Evolutionary conservation across 257 asterid genomes (phyloP).

Genomic region (Lantana camara): DNA sequence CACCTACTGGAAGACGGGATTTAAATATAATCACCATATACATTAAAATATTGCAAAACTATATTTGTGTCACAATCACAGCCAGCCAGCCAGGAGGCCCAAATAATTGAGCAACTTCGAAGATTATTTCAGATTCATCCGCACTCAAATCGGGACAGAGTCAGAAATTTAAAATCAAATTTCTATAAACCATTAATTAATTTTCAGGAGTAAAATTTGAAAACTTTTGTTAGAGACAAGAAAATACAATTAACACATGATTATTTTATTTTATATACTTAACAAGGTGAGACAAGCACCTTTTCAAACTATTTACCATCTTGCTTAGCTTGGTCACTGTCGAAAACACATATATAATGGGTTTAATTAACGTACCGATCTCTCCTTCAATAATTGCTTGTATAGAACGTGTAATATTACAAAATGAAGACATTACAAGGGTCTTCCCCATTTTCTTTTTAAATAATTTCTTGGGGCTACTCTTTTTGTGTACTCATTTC

Average conservation of each 20-base stretch:
- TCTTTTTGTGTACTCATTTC: constrained; percentile 38
- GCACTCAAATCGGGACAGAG: constrained; percentile 33
- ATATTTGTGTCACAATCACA: constrained; percentile 43
- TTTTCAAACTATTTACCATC: no score
- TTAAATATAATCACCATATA: constrained; percentile 10
- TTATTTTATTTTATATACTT: no score
- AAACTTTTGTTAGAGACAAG: no score
- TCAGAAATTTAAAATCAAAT: constrained; percentile 20
- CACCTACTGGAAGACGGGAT: constrained; percentile 40
- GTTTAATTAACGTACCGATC: constrained; percentile 35
- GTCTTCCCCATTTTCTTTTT: constrained; percentile 33
- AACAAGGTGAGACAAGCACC: no score
- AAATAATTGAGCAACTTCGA: constrained; percentile 50
- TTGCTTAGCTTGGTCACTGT: no score
- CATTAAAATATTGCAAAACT: neutral
- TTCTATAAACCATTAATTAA: no score
- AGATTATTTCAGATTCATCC: no score
- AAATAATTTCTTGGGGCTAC: constrained; percentile 21
- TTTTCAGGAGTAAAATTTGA: no score
- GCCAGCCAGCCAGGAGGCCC: constrained; percentile 41
- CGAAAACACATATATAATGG: no score
- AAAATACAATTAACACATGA: no score
- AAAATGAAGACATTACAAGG: constrained; percentile 33
- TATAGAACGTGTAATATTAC: neutral
- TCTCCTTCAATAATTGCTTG: constrained; percentile 14